Percentiles rank a stretch among this genome's conserved stretches.
Evolutionary conservation across 83 land plant genomes (phyloP).

Genomic region (Picea abies): DNA sequence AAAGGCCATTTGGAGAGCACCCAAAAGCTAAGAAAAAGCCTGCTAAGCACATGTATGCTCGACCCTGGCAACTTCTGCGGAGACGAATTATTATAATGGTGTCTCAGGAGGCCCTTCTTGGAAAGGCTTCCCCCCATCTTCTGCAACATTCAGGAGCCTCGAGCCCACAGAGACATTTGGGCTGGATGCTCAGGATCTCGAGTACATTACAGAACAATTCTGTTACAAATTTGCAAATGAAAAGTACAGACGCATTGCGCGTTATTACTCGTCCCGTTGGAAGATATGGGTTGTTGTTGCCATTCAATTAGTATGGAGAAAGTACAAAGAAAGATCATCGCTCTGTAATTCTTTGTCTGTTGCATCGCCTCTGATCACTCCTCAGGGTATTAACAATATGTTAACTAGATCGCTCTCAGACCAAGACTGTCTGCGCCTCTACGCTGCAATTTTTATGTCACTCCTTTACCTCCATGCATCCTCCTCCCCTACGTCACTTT

Average conservation of each 20-base stretch:
- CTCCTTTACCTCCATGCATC: too few relatives aligned
- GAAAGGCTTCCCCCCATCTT: constrained; percentile 79
- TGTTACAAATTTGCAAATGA: constrained; percentile 84
- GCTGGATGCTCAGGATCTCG: constrained; percentile 70
- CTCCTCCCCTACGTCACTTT: too few relatives aligned
- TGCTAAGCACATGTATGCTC: constrained; percentile 61
- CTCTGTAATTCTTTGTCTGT: not conserved
- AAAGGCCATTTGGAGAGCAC: constrained; percentile 74
- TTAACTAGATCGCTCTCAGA: constrained; percentile 20
- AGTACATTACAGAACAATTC: constrained; percentile 88
- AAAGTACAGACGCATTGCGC: constrained; percentile 64
- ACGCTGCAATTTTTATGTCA: constrained; percentile 88
- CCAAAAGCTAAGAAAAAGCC: constrained; percentile 67
- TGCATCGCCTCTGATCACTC: not conserved
- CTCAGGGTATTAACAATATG: constrained; percentile 11
- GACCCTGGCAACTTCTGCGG: constrained; percentile 92
- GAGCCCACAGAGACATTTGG: constrained; percentile 81
- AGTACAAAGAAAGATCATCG: constrained; percentile 40
- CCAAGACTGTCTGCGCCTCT: constrained; percentile 56
- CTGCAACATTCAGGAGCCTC: constrained; percentile 72
- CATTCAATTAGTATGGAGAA: constrained; percentile 93
- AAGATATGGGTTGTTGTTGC: constrained; percentile 94
- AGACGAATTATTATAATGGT: constrained; percentile 95
- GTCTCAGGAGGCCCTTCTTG: constrained; percentile 75
- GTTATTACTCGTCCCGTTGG: constrained; percentile 92